These are phyloP conservation scores for Cladophialophora bantiana DNA, from an alignment of 2,329 filamentous ascomycete species.

Conservation along the genomic window DNA sequence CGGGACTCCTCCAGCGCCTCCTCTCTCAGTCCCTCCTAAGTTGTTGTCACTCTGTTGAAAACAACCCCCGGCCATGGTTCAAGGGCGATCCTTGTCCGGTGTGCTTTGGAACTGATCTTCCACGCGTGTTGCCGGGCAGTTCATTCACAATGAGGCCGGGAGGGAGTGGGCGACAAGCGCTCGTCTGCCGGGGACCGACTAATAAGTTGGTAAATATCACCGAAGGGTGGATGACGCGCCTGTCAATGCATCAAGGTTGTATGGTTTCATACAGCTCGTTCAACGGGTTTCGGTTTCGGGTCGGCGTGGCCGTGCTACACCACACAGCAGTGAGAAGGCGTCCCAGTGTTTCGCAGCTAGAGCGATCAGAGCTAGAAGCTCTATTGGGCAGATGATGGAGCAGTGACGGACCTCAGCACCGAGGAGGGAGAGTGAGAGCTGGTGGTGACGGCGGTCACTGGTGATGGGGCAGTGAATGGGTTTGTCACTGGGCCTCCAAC, in stretches of 20 bases:
- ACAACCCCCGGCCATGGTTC: background rate
- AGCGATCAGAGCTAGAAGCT: background rate
- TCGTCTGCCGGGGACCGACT: background rate
- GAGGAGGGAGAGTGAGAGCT: background rate
- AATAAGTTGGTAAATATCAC: background rate
- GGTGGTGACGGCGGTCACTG: no score
- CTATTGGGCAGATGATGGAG: background rate
- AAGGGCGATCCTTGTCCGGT: background rate
- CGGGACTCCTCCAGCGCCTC: background rate
- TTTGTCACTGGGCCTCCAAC: background rate
- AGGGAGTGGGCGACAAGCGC: background rate
- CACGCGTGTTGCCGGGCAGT: background rate
- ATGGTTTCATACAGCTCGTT: conserved; percentile 2
- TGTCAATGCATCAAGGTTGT: background rate
- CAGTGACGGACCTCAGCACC: background rate
- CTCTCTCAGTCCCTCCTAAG: background rate
- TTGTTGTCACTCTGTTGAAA: background rate
- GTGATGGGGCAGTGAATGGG: background rate
- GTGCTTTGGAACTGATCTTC: conserved; percentile 5
- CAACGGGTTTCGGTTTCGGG: conserved; percentile 8
- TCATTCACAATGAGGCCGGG: background rate
- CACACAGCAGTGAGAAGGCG: background rate
- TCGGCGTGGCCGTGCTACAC: background rate
- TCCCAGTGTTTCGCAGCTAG: background rate
- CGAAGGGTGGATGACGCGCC: background rate